These are phyloP conservation scores for Lentinula lateritia DNA, from an alignment of 768 basidiomycete genomes.

Conservation along the genomic window DNA sequence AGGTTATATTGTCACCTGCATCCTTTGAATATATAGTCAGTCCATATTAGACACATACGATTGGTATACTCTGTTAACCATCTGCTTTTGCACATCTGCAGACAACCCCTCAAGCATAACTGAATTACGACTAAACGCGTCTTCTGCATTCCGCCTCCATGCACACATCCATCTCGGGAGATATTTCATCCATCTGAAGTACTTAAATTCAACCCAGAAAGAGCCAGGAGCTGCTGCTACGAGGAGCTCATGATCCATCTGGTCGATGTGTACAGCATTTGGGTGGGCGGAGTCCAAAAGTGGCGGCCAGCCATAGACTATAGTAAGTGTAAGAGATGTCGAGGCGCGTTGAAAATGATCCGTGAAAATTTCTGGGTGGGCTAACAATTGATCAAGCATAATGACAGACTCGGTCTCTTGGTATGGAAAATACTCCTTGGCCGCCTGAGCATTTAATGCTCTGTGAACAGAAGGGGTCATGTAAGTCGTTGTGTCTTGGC, in stretches of 20 bases:
- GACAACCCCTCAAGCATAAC: conserved; percentile 13
- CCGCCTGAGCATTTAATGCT: neutral
- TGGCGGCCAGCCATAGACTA: conserved; percentile 13
- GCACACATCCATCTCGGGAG: conserved; percentile 21
- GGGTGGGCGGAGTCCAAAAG: conserved; percentile 11
- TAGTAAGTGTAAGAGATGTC: conserved; percentile 8
- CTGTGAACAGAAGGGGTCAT: neutral
- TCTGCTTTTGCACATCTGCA: neutral
- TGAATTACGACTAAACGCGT: conserved; percentile 11
- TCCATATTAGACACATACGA: neutral
- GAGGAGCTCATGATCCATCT: conserved; percentile 16
- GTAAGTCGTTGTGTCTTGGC: neutral
- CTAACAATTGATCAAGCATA: neutral
- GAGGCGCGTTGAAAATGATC: conserved; percentile 8
- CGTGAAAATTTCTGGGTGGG: neutral
- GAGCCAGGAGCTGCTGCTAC: conserved; percentile 23
- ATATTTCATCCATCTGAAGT: conserved; percentile 18
- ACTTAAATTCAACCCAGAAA: conserved; percentile 26
- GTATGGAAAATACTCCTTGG: neutral
- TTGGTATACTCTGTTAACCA: neutral
- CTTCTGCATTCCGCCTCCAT: conserved; percentile 21
- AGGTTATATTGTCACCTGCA: neutral
- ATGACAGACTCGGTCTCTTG: neutral
- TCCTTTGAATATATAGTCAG: neutral
- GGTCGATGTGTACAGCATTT: conserved; percentile 9